phyloP scores from a whole-genome alignment of 164 flowering plant species.

The Kingdonia uniflora region DNA sequence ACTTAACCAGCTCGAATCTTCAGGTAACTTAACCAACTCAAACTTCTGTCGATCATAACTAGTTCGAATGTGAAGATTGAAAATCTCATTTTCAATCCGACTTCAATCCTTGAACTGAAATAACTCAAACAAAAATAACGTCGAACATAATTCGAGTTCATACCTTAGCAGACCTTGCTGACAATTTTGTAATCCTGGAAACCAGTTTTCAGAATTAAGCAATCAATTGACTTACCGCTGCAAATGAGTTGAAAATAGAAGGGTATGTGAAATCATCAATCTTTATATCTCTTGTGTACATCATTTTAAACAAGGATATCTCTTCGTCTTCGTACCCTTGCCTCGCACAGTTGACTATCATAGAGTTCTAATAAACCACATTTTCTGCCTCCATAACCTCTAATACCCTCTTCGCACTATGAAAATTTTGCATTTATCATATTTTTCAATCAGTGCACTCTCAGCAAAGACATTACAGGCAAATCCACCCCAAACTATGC shows the following conservation, averaged over 20 bases:
- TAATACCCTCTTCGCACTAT: constrained; percentile 39
- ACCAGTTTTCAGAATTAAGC: constrained; percentile 56
- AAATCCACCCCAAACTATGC: constrained; percentile 50
- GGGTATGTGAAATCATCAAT: constrained; percentile 72
- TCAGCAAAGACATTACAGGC: constrained; percentile 53
- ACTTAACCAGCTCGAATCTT: too few relatives aligned
- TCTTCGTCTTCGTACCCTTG: constrained; percentile 53
- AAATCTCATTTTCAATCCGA: too few relatives aligned
- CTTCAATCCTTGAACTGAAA: too few relatives aligned
- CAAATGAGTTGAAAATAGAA: constrained; percentile 55
- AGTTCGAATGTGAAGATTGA: too few relatives aligned
- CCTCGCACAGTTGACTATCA: constrained; percentile 67
- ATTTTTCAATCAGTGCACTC: constrained; percentile 78
- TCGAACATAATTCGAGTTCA: too few relatives aligned
- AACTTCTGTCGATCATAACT: too few relatives aligned
- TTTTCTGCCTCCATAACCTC: constrained; percentile 41
- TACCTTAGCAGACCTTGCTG: too few relatives aligned
- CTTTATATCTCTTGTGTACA: constrained; percentile 45
- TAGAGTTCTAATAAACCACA: constrained; percentile 77
- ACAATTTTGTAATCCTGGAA: constrained; percentile 42
- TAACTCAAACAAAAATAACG: too few relatives aligned
- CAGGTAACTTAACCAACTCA: too few relatives aligned
- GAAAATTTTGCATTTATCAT: constrained; percentile 61
- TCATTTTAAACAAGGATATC: constrained; percentile 40
- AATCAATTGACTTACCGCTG: constrained; percentile 49